A percentile compares a stretch with the other conserved stretches of the same genome.
Evolutionary conservation across 305 asterid species (phyloP).

Genomic region (Nicotiana rustica): DNA sequence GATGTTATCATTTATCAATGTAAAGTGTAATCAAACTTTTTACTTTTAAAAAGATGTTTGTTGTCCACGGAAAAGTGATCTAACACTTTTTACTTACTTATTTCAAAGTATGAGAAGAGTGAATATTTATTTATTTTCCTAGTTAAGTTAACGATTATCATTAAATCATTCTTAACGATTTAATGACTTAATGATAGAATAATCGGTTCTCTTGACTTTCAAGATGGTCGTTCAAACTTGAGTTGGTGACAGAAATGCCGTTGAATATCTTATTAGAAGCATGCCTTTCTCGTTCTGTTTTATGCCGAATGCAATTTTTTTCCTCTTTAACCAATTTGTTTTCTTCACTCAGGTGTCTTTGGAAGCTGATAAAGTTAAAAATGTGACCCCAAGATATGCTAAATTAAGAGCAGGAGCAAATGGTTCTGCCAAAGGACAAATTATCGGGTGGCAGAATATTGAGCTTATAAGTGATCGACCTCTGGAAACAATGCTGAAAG

Average conservation of each 20-base stretch:
- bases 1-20: not conserved
- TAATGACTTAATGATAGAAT: too few species aligned
- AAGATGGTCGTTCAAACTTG: not conserved
- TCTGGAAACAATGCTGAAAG: slow-evolving; percentile 87
- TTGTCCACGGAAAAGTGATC: not conserved
- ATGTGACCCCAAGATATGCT: slow-evolving; percentile 95
- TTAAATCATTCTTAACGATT: too few species aligned
- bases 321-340: not conserved
- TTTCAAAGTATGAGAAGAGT: not conserved
- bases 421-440: slow-evolving; percentile 85
- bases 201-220: not conserved
- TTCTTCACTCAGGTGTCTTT: slow-evolving; percentile 68
- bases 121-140: too few species aligned
- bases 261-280: not conserved
- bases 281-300: not conserved
- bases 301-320: not conserved
- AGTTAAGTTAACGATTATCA: too few species aligned
- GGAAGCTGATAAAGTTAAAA: slow-evolving; percentile 88
- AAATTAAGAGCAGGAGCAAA: slow-evolving; percentile 79
- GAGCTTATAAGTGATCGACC: slow-evolving; percentile 97
- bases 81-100: not conserved
- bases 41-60: not conserved
- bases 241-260: not conserved
- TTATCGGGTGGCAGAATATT: slow-evolving; percentile 95
- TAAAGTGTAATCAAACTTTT: not conserved